Evolutionary conservation across 2,329 filamentous ascomycete genomes (phyloP), one percentile per base, ranked within the genome.

Genomic region (Neopestalotiopsis sp.): DNA sequence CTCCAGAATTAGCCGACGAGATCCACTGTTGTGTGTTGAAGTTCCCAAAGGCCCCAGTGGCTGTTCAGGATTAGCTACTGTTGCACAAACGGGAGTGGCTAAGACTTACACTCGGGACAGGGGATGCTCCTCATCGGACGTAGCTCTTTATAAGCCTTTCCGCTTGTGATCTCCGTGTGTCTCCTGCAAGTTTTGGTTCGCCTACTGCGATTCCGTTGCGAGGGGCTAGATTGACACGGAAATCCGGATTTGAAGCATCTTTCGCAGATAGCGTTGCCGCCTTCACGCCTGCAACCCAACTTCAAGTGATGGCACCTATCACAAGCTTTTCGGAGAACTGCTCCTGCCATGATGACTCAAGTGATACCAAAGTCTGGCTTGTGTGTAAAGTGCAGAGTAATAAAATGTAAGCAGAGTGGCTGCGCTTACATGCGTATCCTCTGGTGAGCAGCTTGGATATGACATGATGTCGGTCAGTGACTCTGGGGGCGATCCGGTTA

Each of bases 281-380:
- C 78, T 68, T 76, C 74, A 64, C 83, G 79, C 73, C 82, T 84
- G 76, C 83, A 85, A 71, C 80, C 82, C 69, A 85, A 77, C 74
- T 85, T 85, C 73, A 85, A 82, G 20, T 74, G 74, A 72, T 85
- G 83, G 72, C 83, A 85, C 70, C 82, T 80, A 73, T 85, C 83
- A 75, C 83, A 85, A 68, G 83, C 83, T 68, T 81, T 83, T 68
- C 83, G 81, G 28, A 53, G 38, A 42, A 53, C 20, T 24, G 61
- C 14, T 32, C 20, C 61, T 10, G 61, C 20, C 61, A 64, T 64
- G 20, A 7, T 49, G 32, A 28, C 14, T 10, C 7, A 9, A n/a
- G 45, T 7, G n/a, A 53, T 17, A 53, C 17, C 17, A 17, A 7
- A 53, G 45, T 53, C 45, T 53, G 45, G n/a, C 45, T 53, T 53